These are phyloP conservation scores for Podila clonocystis DNA, from an alignment of 192 early-diverging fungal genomes.

Conservation along the genomic window DNA sequence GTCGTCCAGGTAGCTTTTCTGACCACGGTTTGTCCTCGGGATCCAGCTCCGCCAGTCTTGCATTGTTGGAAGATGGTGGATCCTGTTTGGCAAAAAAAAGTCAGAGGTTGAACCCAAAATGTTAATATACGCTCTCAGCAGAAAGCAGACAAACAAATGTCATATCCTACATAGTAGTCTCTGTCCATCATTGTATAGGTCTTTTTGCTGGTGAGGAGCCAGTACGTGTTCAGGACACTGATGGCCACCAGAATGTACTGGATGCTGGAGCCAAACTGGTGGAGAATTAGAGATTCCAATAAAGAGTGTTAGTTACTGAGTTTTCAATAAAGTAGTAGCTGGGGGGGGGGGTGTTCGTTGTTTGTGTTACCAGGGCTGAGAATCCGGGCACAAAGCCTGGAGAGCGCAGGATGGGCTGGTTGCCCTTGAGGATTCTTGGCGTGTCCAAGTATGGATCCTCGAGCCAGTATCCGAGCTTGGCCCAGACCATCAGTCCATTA, in stretches of 20 bases:
- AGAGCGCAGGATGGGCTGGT: conserved; percentile 15
- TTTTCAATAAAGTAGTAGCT: too few relatives aligned
- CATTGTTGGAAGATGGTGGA: conserved; percentile 9
- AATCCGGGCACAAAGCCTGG: conserved; percentile 24
- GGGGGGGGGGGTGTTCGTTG: background rate
- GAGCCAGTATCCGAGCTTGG: conserved; percentile 49
- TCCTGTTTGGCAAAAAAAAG: conserved; percentile 6
- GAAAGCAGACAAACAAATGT: background rate
- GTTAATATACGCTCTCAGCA: too few relatives aligned
- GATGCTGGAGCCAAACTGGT: conserved; percentile 12
- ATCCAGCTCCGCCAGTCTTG: conserved; percentile 26
- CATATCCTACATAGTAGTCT: background rate
- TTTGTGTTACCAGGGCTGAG: conserved; percentile 12
- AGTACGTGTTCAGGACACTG: conserved; percentile 30
- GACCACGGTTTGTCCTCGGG: conserved; percentile 28
- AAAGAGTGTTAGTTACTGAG: background rate
- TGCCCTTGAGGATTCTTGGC: conserved; percentile 22
- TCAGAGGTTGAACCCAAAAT: too few relatives aligned
- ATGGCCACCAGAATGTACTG: conserved; percentile 33
- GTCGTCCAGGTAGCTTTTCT: conserved; percentile 18
- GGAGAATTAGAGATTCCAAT: background rate
- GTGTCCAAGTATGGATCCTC: conserved; percentile 31
- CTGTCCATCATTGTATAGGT: conserved; percentile 39
- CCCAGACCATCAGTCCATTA: conserved; percentile 26
- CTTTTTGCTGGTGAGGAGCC: conserved; percentile 48